These are phyloP conservation scores for Sungouiella blattae DNA, from an alignment of 805 yeast genomes.

Conservation along the genomic window DNA sequence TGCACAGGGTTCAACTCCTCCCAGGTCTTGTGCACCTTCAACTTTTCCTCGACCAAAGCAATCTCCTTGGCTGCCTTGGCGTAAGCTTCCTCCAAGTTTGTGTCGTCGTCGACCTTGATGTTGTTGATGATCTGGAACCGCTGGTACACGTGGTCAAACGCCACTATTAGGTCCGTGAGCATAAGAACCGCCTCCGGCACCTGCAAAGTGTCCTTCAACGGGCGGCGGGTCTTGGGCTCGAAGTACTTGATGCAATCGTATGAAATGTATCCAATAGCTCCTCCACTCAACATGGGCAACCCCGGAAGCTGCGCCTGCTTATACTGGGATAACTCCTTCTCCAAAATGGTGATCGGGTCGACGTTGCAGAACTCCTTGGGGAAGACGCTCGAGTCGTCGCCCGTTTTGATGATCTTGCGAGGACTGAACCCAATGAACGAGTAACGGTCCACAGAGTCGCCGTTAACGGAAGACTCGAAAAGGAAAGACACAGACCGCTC, in stretches of 20 bases:
- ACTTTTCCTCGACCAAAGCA: slow-evolving; percentile 45
- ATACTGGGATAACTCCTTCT: slow-evolving; percentile 62
- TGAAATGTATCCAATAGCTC: slow-evolving; percentile 93
- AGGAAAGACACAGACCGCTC: slow-evolving; percentile 67
- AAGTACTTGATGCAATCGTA: slow-evolving; percentile 96
- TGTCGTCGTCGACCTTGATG: slow-evolving; percentile 42
- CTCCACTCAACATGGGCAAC: slow-evolving; percentile 82
- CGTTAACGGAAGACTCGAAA: slow-evolving; percentile 84
- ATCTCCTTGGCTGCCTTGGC: slow-evolving; percentile 56
- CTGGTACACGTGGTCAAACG: slow-evolving; percentile 91
- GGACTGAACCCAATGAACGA: slow-evolving; percentile 90
- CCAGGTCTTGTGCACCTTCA: slow-evolving; percentile 45
- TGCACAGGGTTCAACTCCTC: slow-evolving; percentile 64
- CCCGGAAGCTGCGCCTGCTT: slow-evolving; percentile 79
- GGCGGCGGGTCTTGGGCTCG: slow-evolving; percentile 83
- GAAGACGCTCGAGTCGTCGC: slow-evolving; percentile 47
- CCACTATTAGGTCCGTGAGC: slow-evolving; percentile 87
- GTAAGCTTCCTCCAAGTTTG: slow-evolving; percentile 42
- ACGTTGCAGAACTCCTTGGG: slow-evolving; percentile 41
- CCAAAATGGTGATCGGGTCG: slow-evolving; percentile 78
- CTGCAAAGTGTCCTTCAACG: slow-evolving; percentile 70
- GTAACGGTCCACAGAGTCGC: slow-evolving; percentile 84
- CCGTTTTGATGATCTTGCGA: slow-evolving; percentile 76
- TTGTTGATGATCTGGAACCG: slow-evolving; percentile 89
- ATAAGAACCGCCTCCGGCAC: slow-evolving; percentile 91